Conservation (phyloP, 2,329 filamentous ascomycete genomes). For the Diaporthe sp. region DNA sequence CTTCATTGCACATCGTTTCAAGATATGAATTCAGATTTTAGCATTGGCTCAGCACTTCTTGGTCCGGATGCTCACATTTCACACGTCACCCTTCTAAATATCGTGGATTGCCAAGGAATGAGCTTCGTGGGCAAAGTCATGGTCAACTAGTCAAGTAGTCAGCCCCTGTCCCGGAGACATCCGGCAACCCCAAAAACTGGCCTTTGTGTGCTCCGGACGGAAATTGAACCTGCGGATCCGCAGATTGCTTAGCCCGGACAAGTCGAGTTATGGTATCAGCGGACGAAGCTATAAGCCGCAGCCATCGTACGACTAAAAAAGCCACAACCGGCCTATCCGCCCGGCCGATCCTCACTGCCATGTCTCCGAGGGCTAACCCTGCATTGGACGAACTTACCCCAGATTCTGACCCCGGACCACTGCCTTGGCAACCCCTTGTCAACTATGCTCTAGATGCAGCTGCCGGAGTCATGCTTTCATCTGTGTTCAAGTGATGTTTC, state of each 20-base stretch:
- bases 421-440: constrained; percentile 9
- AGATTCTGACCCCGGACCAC: constrained; percentile 16
- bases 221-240: constrained; percentile 23
- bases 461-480: constrained; percentile 16
- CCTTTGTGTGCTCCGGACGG: background rate
- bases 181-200: background rate
- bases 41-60: background rate
- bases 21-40: background rate
- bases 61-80: background rate
- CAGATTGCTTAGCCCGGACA: constrained; percentile 7
- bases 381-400: constrained; percentile 28
- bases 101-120: background rate
- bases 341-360: constrained; percentile 27
- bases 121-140: background rate
- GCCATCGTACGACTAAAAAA: constrained; percentile 14
- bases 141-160: background rate
- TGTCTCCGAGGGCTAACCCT: constrained; percentile 34
- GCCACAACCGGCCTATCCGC: constrained; percentile 24
- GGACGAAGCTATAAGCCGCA: background rate
- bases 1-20: background rate
- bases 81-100: background rate
- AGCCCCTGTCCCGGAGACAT: background rate
- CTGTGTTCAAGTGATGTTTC: background rate
- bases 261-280: background rate
- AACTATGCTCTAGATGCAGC: constrained; percentile 8